Conservation (phyloP, 176 grass and related monocot genomes). For the Elaeis guineensis region DNA sequence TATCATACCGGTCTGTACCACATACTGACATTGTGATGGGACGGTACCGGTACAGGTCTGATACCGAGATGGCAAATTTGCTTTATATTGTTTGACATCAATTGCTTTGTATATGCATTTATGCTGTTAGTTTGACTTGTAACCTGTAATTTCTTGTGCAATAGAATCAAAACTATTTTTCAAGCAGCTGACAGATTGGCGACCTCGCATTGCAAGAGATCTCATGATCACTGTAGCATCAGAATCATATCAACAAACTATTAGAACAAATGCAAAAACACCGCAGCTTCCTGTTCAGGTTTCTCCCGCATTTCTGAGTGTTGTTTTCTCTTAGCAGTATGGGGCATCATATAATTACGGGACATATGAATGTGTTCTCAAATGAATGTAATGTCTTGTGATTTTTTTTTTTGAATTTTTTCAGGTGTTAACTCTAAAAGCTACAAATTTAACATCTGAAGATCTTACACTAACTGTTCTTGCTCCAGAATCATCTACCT, state of each 20-base stretch:
- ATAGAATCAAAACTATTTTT: slow-evolving; percentile 97
- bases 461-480: slow-evolving; percentile 95
- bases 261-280: slow-evolving; percentile 43
- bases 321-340: background rate
- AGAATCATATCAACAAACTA: slow-evolving; percentile 47
- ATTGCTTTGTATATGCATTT: background rate
- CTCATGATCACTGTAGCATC: slow-evolving; percentile 86
- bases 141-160: slow-evolving; percentile 16
- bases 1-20: too few species aligned
- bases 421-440: slow-evolving; percentile 97
- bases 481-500: slow-evolving; percentile 70
- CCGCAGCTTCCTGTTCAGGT: slow-evolving; percentile 91
- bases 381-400: slow-evolving; percentile 7
- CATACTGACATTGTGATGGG: too few species aligned
- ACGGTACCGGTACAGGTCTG: too few species aligned
- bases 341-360: too few species aligned
- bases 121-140: slow-evolving; percentile 2
- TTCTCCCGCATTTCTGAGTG: background rate
- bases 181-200: slow-evolving; percentile 87
- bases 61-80: too few species aligned
- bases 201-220: slow-evolving; percentile 67
- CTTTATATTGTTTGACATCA: too few species aligned
- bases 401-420: background rate
- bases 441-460: slow-evolving; percentile 87
- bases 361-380: background rate